phyloP scores from a whole-genome alignment of 345 rosid species.

The Dimocarpus longan region DNA sequence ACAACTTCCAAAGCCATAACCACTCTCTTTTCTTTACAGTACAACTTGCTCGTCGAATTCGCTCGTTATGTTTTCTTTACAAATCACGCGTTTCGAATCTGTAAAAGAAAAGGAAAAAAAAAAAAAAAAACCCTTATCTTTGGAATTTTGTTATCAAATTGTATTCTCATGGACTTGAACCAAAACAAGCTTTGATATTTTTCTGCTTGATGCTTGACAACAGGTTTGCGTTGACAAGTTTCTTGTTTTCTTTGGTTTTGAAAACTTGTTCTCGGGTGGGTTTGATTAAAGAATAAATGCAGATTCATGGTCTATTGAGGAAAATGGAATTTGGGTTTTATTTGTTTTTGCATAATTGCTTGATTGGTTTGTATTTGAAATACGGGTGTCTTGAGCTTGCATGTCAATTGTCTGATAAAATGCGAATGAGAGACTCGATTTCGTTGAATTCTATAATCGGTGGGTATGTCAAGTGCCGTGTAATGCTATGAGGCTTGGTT shows the following conservation, averaged over 20 bases:
- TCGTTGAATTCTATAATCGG: conserved; percentile 51
- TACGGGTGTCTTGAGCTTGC: conserved; percentile 31
- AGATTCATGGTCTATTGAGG: conserved; percentile 50
- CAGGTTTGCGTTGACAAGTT: conserved; percentile 39
- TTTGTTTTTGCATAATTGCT: conserved; percentile 46
- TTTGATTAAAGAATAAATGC: conserved; percentile 42
- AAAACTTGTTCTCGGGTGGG: conserved; percentile 50
- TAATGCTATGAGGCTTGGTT: conserved; percentile 49
- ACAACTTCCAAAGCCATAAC: conserved; percentile 40
- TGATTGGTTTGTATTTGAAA: conserved; percentile 30
- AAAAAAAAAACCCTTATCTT: conserved; percentile 36
- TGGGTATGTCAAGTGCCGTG: conserved; percentile 49
- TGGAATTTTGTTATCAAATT: conserved; percentile 57
- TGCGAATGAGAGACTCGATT: conserved; percentile 41
- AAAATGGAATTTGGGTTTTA: conserved; percentile 34
- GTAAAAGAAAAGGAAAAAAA: neutral
- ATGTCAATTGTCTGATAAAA: conserved; percentile 37
- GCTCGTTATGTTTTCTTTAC: conserved; percentile 46
- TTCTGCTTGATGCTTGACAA: conserved; percentile 42
- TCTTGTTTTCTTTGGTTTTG: conserved; percentile 46
- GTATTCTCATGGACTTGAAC: conserved; percentile 48
- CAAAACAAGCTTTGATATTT: conserved; percentile 31
- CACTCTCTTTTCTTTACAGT: conserved; percentile 34
- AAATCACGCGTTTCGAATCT: conserved; percentile 13
- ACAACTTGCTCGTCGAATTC: conserved; percentile 30